Evolutionary conservation across 495 filamentous ascomycete species (phyloP).

Genomic region (Thermothielavioides terrestris): DNA sequence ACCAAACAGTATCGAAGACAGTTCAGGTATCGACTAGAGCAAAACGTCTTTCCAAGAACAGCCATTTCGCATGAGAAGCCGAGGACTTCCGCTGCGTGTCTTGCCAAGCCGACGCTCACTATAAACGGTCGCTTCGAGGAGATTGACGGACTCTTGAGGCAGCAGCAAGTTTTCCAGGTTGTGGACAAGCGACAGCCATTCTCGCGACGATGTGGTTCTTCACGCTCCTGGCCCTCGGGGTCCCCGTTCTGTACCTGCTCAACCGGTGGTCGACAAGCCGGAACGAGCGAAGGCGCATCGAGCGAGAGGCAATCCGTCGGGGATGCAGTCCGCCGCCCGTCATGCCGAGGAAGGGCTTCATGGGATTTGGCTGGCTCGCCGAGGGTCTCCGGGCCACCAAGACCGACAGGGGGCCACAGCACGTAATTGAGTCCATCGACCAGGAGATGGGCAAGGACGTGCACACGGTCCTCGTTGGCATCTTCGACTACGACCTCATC

Average conservation of each 20-base stretch:
- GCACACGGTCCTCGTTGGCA: slow-evolving; percentile 16
- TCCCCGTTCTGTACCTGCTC: background rate
- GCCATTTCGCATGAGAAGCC: too few relatives aligned
- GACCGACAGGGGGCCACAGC: slow-evolving; percentile 10
- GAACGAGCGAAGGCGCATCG: background rate
- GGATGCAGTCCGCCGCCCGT: slow-evolving; percentile 8
- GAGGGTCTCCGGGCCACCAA: slow-evolving; percentile 13
- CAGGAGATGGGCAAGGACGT: slow-evolving; percentile 18
- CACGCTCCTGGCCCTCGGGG: background rate
- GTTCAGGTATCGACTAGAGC: too few relatives aligned
- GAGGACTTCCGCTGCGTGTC: too few relatives aligned
- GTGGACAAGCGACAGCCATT: too few relatives aligned
- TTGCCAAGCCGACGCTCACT: too few relatives aligned
- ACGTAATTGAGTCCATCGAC: slow-evolving; percentile 18
- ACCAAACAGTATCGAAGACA: too few relatives aligned
- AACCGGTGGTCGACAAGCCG: background rate
- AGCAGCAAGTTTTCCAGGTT: too few relatives aligned
- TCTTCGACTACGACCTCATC: slow-evolving; percentile 28
- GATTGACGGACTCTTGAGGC: too few relatives aligned
- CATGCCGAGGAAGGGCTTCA: slow-evolving; percentile 14
- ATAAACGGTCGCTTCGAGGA: too few relatives aligned
- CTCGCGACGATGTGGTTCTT: too few relatives aligned
- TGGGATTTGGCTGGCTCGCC: slow-evolving; percentile 16
- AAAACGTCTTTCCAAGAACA: too few relatives aligned
- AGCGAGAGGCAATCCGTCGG: background rate